Evolutionary conservation across 1,284 basidiomycete genomes (phyloP), one percentile per base, ranked within the genome.

Genomic region (Malassezia dermatis): DNA sequence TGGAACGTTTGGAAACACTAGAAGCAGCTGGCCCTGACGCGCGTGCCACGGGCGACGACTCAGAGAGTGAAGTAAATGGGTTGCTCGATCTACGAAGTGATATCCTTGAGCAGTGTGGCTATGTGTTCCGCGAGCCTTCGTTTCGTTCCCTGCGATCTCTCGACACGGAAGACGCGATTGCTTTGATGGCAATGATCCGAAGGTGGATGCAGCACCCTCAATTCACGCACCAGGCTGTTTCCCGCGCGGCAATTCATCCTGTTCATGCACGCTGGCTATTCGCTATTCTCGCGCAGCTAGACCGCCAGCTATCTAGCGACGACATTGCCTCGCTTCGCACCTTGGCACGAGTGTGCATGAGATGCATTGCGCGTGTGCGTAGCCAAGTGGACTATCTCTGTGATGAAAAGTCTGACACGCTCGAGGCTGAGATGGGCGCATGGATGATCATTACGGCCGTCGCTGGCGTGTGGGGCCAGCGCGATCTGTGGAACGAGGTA

Each of bases 241-340:
- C 21, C 8, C 13, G 34, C 19, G 77, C 78, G 47, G 75, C 78
- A 17, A 78, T 85, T 26, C 82, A 82, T 4, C 78, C 82, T 48
- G 77, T 79, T 21, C 86, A 91, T 67, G 81, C 82, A 2, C 81
- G 81, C 30, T 94, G 90, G 89, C 82, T 89, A 42, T 89, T 93
- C 73, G 80, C 81, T 3, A 80, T 91, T 40, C 79, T 95, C 13
- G 78, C 84, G 15, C 80, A 82, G 41, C 77, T 90, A 19, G 87
- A 89, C 52, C 80, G 82, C 12, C 79, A 82, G 30, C 77, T 91
- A 28, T 81, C 82, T 32, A 82, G 84, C 13, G 86, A 88, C 57
- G 85, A 93, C 64, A 84, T 86, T 75, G 84, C 82, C 61, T 78
- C 81, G 1, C 75, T 94, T 48, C 83, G 90, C 15, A 83, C 81